A percentile compares a stretch with the other conserved stretches of the same genome.
Evolutionary conservation across 129 eudicot genomes (phyloP).

Genomic region (Flaveria bidentis): DNA sequence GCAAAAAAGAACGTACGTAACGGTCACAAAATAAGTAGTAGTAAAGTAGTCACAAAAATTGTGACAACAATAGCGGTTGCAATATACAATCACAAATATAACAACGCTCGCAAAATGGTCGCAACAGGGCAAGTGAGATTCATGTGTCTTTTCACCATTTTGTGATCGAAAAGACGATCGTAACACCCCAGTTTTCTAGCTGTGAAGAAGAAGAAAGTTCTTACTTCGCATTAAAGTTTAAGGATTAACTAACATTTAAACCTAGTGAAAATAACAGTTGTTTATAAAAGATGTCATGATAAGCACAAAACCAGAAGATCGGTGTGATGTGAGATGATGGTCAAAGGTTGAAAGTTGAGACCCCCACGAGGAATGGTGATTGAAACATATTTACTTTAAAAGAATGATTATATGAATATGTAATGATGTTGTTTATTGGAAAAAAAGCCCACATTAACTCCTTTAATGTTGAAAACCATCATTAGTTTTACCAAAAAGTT

Average conservation of each 20-base stretch:
- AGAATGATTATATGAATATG: slow-evolving; percentile 45
- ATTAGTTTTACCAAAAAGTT: slow-evolving; percentile 40
- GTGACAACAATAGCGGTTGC: too few relatives aligned
- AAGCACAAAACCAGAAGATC: slow-evolving; percentile 19
- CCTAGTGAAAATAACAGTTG: background rate
- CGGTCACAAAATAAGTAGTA: too few relatives aligned
- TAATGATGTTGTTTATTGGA: slow-evolving; percentile 34
- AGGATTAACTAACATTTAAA: background rate
- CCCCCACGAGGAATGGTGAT: slow-evolving; percentile 51
- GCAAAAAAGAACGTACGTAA: too few relatives aligned
- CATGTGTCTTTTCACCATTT: too few relatives aligned
- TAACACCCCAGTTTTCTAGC: too few relatives aligned
- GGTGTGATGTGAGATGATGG: slow-evolving; percentile 32
- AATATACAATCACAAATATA: too few relatives aligned
- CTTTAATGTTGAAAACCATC: slow-evolving; percentile 37
- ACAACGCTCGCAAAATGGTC: too few relatives aligned
- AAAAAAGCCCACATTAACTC: slow-evolving; percentile 41
- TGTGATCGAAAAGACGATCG: too few relatives aligned
- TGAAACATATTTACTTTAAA: slow-evolving; percentile 38
- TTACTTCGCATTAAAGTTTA: background rate
- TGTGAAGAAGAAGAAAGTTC: too few relatives aligned
- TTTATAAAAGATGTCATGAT: background rate
- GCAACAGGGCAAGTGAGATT: too few relatives aligned
- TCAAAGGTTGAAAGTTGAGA: slow-evolving; percentile 44
- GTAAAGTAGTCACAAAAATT: too few relatives aligned